A percentile compares a stretch with the other conserved stretches of the same genome.
phyloP scores from a whole-genome alignment of 495 filamentous ascomycete species.

The Parathielavia appendiculata region DNA sequence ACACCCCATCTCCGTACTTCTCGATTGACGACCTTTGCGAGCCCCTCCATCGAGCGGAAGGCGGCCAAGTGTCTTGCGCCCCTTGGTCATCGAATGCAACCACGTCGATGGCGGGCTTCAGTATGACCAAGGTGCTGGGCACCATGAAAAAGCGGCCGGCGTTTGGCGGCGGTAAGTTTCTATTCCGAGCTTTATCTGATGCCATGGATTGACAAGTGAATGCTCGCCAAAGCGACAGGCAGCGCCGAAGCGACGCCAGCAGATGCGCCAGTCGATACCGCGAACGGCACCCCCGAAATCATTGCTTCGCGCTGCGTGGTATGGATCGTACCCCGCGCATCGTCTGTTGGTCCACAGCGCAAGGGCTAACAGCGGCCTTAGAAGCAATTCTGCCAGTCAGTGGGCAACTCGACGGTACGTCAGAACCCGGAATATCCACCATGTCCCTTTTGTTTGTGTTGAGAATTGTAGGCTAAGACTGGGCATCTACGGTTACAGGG shows the following conservation, averaged over 20 bases:
- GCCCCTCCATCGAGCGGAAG: not conserved
- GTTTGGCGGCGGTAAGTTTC: constrained; percentile 24
- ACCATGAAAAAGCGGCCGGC: constrained; percentile 45
- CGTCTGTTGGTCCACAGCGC: not conserved
- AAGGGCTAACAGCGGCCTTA: constrained; percentile 24
- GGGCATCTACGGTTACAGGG: constrained; percentile 43
- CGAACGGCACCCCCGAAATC: constrained; percentile 51
- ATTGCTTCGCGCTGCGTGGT: constrained; percentile 53
- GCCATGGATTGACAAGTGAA: not conserved
- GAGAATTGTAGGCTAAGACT: constrained; percentile 2
- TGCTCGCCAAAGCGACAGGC: constrained; percentile 12
- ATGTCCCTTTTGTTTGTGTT: not conserved
- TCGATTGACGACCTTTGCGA: not conserved
- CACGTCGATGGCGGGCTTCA: constrained; percentile 46
- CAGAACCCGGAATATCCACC: not conserved
- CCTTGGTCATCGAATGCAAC: not conserved
- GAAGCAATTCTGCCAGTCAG: constrained; percentile 74
- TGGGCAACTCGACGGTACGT: constrained; percentile 56
- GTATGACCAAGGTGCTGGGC: constrained; percentile 52
- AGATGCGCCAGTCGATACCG: constrained; percentile 30
- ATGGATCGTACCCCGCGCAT: constrained; percentile 12
- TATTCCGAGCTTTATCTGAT: too few relatives aligned
- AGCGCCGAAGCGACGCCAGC: constrained; percentile 23
- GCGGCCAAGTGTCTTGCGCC: not conserved
- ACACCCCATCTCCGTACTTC: not conserved